Percentiles rank a stretch among this genome's conserved stretches.
These are phyloP conservation scores for Dioscorea cayenensis DNA, from an alignment of 116 monocot genomes.

Conservation along the genomic window DNA sequence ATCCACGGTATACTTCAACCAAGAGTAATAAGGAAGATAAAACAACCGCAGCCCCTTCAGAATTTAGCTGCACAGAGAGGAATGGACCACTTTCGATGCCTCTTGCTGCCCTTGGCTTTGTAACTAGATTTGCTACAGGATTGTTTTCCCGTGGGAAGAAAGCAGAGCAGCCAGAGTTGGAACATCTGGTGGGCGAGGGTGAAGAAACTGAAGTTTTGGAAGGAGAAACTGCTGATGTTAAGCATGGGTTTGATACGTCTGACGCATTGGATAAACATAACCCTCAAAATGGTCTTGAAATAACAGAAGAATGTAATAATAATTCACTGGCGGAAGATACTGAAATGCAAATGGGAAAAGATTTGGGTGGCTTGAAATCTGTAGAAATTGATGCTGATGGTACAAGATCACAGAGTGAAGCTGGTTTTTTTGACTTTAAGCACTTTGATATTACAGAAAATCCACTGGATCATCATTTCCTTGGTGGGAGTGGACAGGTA, in stretches of 20 bases:
- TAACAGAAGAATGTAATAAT: slow-evolving; percentile 6
- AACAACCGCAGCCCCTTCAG: slow-evolving; percentile 7
- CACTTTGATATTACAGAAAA: slow-evolving; percentile 63
- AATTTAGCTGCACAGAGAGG: slow-evolving; percentile 23
- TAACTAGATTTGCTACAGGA: slow-evolving; percentile 63
- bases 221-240: slow-evolving; percentile 8
- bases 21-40: slow-evolving; percentile 19
- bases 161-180: slow-evolving; percentile 13
- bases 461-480: slow-evolving; percentile 70
- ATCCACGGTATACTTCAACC: slow-evolving; percentile 10
- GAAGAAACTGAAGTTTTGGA: slow-evolving; percentile 25
- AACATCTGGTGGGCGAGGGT: slow-evolving; percentile 5
- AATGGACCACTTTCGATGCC: slow-evolving; percentile 53
- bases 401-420: slow-evolving; percentile 1
- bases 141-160: slow-evolving; percentile 66
- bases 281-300: slow-evolving; percentile 8
- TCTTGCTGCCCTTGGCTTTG: slow-evolving; percentile 65
- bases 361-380: slow-evolving; percentile 3
- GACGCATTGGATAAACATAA: slow-evolving; percentile 11
- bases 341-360: slow-evolving; percentile 4
- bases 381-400: slow-evolving; percentile 15
- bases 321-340: slow-evolving; percentile 5
- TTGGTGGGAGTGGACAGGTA: slow-evolving; percentile 50
- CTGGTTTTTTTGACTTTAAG: slow-evolving; percentile 36
- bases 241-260: slow-evolving; percentile 16